Evolutionary conservation across 2,329 filamentous ascomycete species (phyloP).

Genomic region (Paraphaeosphaeria minitans): DNA sequence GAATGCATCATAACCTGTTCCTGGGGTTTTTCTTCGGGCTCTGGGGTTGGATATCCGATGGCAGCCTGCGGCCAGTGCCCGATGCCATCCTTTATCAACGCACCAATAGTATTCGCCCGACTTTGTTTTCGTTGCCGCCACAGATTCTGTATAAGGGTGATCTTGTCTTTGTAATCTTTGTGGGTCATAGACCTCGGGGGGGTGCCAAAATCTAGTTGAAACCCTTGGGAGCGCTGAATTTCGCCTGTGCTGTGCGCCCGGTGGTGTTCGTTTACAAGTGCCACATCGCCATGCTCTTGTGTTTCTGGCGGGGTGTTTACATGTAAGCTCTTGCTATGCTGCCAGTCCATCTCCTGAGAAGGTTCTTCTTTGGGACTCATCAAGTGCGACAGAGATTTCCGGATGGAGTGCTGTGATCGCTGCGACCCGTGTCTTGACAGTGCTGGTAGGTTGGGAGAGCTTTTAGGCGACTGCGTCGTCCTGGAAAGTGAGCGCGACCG

Average conservation of each 20-base stretch:
- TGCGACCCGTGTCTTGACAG: constrained; percentile 38
- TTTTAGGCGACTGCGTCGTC: constrained; percentile 22
- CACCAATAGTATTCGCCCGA: constrained; percentile 35
- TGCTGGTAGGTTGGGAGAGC: constrained; percentile 32
- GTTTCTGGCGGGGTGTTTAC: constrained; percentile 35
- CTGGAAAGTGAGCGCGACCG: constrained; percentile 41
- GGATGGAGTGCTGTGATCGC: constrained; percentile 40
- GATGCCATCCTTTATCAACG: constrained; percentile 37
- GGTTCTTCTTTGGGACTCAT: constrained; percentile 38
- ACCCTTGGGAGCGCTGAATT: constrained; percentile 45
- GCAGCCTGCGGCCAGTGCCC: constrained; percentile 43
- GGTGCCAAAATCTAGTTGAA: constrained; percentile 23
- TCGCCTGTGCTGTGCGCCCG: constrained; percentile 35
- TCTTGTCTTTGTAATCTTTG: constrained; percentile 47
- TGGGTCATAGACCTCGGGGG: constrained; percentile 29
- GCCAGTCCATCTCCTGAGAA: constrained; percentile 35
- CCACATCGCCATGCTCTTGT: constrained; percentile 26
- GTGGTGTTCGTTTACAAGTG: constrained; percentile 2
- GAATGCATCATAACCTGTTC: constrained; percentile 12
- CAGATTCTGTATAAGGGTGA: constrained; percentile 44
- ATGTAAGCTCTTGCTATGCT: constrained; percentile 26
- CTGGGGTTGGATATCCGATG: constrained; percentile 40
- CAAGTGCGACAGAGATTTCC: constrained; percentile 43
- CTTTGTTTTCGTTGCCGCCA: constrained; percentile 45
- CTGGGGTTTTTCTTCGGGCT: constrained; percentile 29